These are phyloP conservation scores for Opeltia flavorubescens DNA, from an alignment of 495 filamentous ascomycete species.

Conservation along the genomic window DNA sequence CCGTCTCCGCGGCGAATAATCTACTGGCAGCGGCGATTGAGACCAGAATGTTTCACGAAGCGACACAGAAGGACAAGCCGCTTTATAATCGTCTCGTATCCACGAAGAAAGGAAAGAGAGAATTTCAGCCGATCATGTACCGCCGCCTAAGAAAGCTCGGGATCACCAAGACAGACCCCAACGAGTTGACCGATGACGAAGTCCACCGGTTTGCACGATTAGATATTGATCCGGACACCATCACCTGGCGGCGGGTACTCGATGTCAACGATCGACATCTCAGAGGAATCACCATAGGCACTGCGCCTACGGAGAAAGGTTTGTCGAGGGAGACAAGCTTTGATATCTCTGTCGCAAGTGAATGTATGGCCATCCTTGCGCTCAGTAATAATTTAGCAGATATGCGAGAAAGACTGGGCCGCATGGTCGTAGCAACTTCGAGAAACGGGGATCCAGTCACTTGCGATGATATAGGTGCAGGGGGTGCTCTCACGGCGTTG, in stretches of 20 bases:
- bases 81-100: constrained; percentile 85
- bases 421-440: constrained; percentile 93
- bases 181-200: constrained; percentile 82
- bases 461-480: constrained; percentile 86
- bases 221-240: constrained; percentile 91
- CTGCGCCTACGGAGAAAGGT: constrained; percentile 81
- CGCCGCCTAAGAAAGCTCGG: constrained; percentile 85
- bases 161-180: constrained; percentile 84
- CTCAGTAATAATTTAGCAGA: constrained; percentile 77
- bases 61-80: constrained; percentile 78
- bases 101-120: constrained; percentile 72
- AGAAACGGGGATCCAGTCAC: constrained; percentile 79
- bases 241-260: constrained; percentile 91
- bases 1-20: constrained; percentile 94
- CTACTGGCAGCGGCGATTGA: constrained; percentile 96
- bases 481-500: constrained; percentile 80
- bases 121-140: constrained; percentile 82
- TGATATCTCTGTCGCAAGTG: constrained; percentile 93
- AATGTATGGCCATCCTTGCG: constrained; percentile 96
- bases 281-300: constrained; percentile 73
- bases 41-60: constrained; percentile 95
- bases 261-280: constrained; percentile 96
- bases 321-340: constrained; percentile 75
- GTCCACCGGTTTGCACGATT: constrained; percentile 74
- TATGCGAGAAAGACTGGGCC: constrained; percentile 85